Evolutionary conservation across 1,284 basidiomycete species (phyloP).

Genomic region (Omphalotus olearius): DNA sequence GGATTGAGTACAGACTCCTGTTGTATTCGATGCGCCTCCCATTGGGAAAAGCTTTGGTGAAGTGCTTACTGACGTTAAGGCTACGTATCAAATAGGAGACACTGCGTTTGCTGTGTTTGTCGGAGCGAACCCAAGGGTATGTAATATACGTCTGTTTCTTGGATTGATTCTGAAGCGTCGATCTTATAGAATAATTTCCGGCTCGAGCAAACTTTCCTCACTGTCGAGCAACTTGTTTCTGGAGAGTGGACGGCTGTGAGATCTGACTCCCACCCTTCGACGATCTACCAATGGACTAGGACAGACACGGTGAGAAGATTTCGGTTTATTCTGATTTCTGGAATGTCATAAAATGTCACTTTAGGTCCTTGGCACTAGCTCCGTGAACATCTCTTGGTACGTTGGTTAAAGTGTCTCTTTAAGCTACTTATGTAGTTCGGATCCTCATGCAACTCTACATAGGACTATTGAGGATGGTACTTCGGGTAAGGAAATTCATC

Average conservation of each 20-base stretch:
- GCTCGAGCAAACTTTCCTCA: slow-evolving; percentile 71
- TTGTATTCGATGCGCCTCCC: slow-evolving; percentile 57
- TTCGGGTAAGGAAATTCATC: slow-evolving; percentile 34
- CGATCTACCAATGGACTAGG: slow-evolving; percentile 65
- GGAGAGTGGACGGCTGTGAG: slow-evolving; percentile 56
- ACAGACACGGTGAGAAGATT: slow-evolving; percentile 42
- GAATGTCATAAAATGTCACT: not conserved
- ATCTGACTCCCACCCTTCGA: slow-evolving; percentile 80
- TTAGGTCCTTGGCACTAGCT: slow-evolving; percentile 58
- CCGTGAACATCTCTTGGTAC: slow-evolving; percentile 62
- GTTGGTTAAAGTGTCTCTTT: slow-evolving; percentile 15
- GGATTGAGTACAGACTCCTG: slow-evolving; percentile 41
- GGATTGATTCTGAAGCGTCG: not conserved
- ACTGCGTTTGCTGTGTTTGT: slow-evolving; percentile 66
- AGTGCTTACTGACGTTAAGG: slow-evolving; percentile 57
- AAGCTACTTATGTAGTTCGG: not conserved
- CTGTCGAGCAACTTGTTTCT: slow-evolving; percentile 51
- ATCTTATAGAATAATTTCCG: slow-evolving; percentile 66
- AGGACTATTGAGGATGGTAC: slow-evolving; percentile 67
- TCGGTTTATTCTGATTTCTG: not conserved
- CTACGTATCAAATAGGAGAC: slow-evolving; percentile 50
- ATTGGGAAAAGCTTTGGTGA: slow-evolving; percentile 62
- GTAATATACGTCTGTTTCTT: slow-evolving; percentile 18
- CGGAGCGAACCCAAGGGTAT: slow-evolving; percentile 75
- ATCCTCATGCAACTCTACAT: slow-evolving; percentile 6